Evolutionary conservation across 805 yeast species (phyloP).

Genomic region (Suhomyces sp.): DNA sequence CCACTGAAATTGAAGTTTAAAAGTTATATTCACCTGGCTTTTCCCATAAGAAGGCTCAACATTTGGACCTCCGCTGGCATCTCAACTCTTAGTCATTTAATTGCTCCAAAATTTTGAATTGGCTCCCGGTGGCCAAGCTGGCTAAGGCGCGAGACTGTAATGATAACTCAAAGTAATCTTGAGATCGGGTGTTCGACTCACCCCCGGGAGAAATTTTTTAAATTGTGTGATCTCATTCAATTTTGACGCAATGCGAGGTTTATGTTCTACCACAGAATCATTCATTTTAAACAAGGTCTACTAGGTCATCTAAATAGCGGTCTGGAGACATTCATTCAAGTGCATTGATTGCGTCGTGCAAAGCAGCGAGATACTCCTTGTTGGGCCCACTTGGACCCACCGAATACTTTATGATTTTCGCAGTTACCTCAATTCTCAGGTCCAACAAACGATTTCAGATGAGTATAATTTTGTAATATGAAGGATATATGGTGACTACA

Average conservation of each 20-base stretch:
- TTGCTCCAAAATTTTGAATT: background rate
- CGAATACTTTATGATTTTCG: conserved; percentile 52
- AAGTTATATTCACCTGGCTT: too few relatives aligned
- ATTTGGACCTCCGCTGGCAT: too few relatives aligned
- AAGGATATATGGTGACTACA: background rate
- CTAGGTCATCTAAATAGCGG: conserved; percentile 33
- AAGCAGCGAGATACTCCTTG: conserved; percentile 59
- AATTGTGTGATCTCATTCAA: too few relatives aligned
- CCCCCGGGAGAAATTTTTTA: conserved; percentile 44
- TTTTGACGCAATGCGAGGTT: too few relatives aligned
- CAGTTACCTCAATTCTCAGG: conserved; percentile 68
- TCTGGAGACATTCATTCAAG: conserved; percentile 25
- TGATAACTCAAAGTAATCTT: conserved; percentile 36
- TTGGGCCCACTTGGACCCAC: conserved; percentile 84
- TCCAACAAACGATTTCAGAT: conserved; percentile 82
- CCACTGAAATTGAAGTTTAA: too few relatives aligned
- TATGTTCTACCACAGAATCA: too few relatives aligned
- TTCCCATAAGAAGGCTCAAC: too few relatives aligned
- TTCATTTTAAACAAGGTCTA: conserved; percentile 9
- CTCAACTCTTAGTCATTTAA: too few relatives aligned
- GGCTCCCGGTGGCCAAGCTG: conserved; percentile 48
- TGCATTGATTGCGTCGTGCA: conserved; percentile 45
- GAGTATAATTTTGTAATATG: background rate
- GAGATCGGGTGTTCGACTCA: conserved; percentile 51
- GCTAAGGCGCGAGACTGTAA: conserved; percentile 51